Evolutionary conservation across 495 filamentous ascomycete species (phyloP), one percentile per base, ranked within the genome.

Genomic region (Corynascus novoguineensis): DNA sequence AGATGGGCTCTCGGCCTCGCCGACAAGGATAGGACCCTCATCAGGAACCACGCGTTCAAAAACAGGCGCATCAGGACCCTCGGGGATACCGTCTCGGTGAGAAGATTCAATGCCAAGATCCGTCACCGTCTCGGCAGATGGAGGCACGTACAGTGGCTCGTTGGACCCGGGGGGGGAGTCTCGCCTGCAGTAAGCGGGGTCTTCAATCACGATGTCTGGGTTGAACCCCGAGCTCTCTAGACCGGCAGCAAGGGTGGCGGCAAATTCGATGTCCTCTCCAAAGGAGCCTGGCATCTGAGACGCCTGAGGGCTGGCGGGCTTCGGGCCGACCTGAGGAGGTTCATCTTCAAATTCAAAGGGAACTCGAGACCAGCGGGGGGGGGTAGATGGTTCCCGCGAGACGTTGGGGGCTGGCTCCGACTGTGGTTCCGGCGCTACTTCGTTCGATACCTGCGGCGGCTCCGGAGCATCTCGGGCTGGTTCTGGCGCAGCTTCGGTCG

Each of bases 171-270:
- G 84, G 3, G 85, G 85, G 0, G 86, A 87, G 40, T 82, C 79
- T 19, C 85, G 80, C 22, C 75, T 76, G 44, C 82, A 81, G 54
- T 82, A 90, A 2, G 64, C 73, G 0, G 81, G 79, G 60, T 90
- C 77, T 50, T 88, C 74, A 22, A 86, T 82, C 14, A 90, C 81
- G 55, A 89, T 81, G 25, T 86, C 79, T 21, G 86, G 82, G 65
- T 89, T 81, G 57, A 90, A 90, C 0, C 86, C 86, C 50, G 82
- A 77, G 5, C 80, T 81, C 67, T 84, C 67, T 19, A 87, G 77
- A 6, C 82, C 85, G 34, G 86, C 87, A 62, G 86, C 86, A n/a
- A 89, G 64, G 10, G 78, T 82, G 24, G 86, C 86, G 17, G 84
- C 80, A 47, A 90, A 90, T 32, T 81, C 84, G 37, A 85, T 72